Evolutionary conservation across 108 stramenopile species (phyloP).

Genomic region (Discostella stelligeroides): DNA sequence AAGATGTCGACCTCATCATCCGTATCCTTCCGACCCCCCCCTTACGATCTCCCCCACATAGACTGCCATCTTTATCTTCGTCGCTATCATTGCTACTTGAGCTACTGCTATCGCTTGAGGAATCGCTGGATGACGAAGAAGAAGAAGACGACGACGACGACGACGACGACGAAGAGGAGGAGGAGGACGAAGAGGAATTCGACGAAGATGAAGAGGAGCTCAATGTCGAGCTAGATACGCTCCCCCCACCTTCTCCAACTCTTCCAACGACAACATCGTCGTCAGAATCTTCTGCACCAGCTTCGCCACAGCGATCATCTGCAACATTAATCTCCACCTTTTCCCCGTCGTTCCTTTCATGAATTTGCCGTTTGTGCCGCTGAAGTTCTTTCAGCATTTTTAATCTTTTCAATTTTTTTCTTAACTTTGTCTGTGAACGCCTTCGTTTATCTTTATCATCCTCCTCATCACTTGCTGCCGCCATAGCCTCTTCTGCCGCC

Average conservation of each 20-base stretch:
- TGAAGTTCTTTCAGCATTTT: too few relatives aligned
- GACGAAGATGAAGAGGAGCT: conserved; percentile 2
- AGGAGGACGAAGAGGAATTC: neutral
- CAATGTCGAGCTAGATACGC: neutral
- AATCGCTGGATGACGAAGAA: neutral
- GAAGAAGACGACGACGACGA: neutral
- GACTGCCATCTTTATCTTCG: neutral
- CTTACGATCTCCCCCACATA: neutral
- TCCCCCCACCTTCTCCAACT: neutral
- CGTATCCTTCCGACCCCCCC: neutral
- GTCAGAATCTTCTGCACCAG: too few relatives aligned
- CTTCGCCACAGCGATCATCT: too few relatives aligned
- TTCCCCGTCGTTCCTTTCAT: too few relatives aligned
- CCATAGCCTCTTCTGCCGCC: neutral
- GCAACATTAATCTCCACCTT: too few relatives aligned
- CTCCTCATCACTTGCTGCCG: neutral
- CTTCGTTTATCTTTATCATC: neutral
- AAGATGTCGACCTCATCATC: neutral
- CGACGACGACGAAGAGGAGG: conserved; percentile 14
- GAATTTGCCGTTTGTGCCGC: too few relatives aligned
- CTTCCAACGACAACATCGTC: neutral
- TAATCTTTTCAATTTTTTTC: too few relatives aligned
- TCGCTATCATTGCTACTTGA: neutral
- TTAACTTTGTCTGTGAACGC: neutral
- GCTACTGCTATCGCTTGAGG: neutral